Percentiles rank a stretch among this genome's conserved stretches.
Evolutionary conservation across 257 asterid species (phyloP).

Genomic region (Solanum neorickii): DNA sequence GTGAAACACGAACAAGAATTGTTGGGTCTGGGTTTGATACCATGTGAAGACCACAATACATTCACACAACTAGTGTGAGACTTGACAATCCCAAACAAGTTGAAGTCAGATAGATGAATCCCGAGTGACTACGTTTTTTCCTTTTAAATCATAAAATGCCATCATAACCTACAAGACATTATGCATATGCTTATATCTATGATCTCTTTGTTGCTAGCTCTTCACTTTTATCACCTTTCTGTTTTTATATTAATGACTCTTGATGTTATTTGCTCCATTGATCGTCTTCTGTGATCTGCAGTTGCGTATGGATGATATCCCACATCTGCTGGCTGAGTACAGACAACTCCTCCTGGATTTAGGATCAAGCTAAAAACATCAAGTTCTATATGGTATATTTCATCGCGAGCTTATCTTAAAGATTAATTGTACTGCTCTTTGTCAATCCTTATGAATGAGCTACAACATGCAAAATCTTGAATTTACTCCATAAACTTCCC

Average conservation of each 20-base stretch:
- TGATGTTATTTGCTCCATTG: background rate
- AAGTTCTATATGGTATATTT: background rate
- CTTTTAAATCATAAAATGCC: background rate
- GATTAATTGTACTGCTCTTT: background rate
- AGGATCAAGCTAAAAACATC: constrained; percentile 8
- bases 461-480: background rate
- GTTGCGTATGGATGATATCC: constrained; percentile 71
- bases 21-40: background rate
- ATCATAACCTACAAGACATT: background rate
- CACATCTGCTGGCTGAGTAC: constrained; percentile 63
- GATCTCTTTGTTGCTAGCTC: background rate
- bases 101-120: background rate
- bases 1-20: background rate
- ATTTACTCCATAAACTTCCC: background rate
- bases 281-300: constrained; percentile 11
- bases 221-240: background rate
- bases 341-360: constrained; percentile 37
- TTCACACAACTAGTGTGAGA: background rate
- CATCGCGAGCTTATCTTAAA: background rate
- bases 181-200: background rate
- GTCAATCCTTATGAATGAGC: background rate
- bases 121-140: background rate
- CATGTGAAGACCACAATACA: background rate
- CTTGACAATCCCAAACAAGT: background rate
- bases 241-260: background rate